These are phyloP conservation scores for Vigna angularis DNA, from an alignment of 306 rosid genomes.

Conservation along the genomic window DNA sequence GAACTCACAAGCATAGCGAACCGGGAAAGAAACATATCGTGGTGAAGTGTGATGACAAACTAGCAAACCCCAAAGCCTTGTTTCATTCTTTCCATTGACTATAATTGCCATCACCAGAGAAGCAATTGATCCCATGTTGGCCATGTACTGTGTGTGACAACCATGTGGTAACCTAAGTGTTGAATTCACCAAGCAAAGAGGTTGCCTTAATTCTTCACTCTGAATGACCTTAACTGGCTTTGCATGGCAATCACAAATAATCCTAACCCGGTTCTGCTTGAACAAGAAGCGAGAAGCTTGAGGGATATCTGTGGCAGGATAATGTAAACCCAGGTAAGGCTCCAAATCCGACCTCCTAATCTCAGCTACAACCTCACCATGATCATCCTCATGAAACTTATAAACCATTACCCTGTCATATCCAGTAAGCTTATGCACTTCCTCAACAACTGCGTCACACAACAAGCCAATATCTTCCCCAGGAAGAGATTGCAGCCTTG, in stretches of 20 bases:
- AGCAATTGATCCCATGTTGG: conserved; percentile 80
- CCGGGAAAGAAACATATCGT: conserved; percentile 78
- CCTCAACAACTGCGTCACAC: conserved; percentile 78
- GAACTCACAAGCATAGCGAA: conserved; percentile 89
- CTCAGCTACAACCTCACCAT: conserved; percentile 91
- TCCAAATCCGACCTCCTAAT: conserved; percentile 76
- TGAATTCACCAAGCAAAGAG: conserved; percentile 83
- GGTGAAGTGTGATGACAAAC: conserved; percentile 87
- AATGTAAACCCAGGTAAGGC: conserved; percentile 79
- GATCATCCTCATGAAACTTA: conserved; percentile 86
- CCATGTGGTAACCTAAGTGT: conserved; percentile 81
- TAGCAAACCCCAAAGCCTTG: conserved; percentile 87
- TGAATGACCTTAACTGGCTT: conserved; percentile 68
- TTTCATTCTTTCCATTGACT: conserved; percentile 56
- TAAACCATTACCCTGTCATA: conserved; percentile 94
- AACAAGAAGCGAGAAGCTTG: conserved; percentile 87
- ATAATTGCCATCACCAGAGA: conserved; percentile 74
- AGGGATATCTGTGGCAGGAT: conserved; percentile 88
- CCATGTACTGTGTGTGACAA: conserved; percentile 79
- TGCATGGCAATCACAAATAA: conserved; percentile 81
- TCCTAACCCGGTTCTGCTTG: conserved; percentile 76
- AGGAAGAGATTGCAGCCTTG: conserved; percentile 80
- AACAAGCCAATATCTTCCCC: conserved; percentile 70
- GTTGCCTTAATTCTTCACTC: conserved; percentile 63
- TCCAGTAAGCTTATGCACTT: conserved; percentile 81